A percentile compares a stretch with the other conserved stretches of the same genome.
These are phyloP conservation scores for Juglanconis juglandina DNA, from an alignment of 2,329 filamentous ascomycete species.

Conservation along the genomic window DNA sequence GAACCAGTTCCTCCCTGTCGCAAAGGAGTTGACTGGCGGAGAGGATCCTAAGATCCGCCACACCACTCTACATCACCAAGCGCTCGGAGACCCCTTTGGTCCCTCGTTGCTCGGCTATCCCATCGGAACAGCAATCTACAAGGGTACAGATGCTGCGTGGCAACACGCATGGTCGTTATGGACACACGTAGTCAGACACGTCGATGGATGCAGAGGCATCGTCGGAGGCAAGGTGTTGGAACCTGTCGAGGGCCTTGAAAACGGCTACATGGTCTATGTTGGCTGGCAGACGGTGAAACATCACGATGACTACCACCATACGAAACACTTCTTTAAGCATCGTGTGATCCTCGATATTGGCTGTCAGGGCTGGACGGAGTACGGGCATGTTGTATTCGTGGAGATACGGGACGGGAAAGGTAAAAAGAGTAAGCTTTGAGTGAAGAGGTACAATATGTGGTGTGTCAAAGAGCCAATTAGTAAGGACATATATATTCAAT, in stretches of 20 bases:
- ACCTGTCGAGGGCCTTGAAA: conserved; percentile 25
- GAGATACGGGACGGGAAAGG: not conserved
- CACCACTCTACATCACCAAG: conserved; percentile 25
- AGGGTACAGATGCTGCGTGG: conserved; percentile 21
- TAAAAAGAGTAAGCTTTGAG: conserved; percentile 5
- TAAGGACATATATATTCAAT: too few relatives aligned
- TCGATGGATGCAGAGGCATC: conserved; percentile 30
- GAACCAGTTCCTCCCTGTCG: not conserved
- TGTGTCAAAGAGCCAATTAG: too few relatives aligned
- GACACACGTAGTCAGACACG: conserved; percentile 22
- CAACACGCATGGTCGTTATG: conserved; percentile 23
- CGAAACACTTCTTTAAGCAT: conserved; percentile 28
- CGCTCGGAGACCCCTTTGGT: conserved; percentile 21
- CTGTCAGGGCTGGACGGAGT: conserved; percentile 29
- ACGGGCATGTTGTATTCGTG: conserved; percentile 31
- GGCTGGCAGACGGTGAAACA: conserved; percentile 31
- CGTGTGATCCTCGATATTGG: conserved; percentile 27
- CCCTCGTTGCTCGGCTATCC: conserved; percentile 22
- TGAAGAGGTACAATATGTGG: not conserved
- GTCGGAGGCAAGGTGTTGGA: conserved; percentile 32
- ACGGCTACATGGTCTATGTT: conserved; percentile 31
- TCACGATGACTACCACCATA: conserved; percentile 33
- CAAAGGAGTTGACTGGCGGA: not conserved
- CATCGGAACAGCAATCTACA: conserved; percentile 31
- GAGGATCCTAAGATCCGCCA: conserved; percentile 19